Base-by-base conservation (phyloP, 73 alveolate genomes). In the Paramecium bursaria region DNA sequence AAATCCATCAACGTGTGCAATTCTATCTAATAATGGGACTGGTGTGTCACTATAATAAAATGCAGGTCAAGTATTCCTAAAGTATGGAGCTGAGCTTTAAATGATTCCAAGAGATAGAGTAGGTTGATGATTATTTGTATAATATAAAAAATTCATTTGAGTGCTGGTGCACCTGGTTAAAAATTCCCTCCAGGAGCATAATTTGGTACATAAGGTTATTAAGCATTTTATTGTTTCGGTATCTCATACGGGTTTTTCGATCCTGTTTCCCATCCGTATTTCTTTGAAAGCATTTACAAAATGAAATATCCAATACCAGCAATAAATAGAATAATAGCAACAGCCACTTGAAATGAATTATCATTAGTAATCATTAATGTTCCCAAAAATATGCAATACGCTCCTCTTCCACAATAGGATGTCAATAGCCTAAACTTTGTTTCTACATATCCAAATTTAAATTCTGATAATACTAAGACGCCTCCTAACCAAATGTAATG, bases 81-180 rank as follows among this genome's bases (percentile, higher is more conserved):
- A 95, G 88, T 94, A 94, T 94, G 99, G 99, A 29, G 86, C 95
- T n/a, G 99, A 95, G 44, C 80, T 95, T 54, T 94, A 95, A 75
- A 74, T 94, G 87, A 95, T 95, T 21, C 99, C 99, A 0, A 94
- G 99, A 90, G 99, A 95, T 86, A 91, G 99, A 87, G 99, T 95
- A 7, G 99, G 99, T n/a, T 39, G 49, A n/a, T n/a, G n/a, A n/a
- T n/a, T n/a, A n/a, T n/a, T n/a, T n/a, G n/a, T n/a, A n/a, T n/a
- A n/a, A n/a, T n/a, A n/a, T n/a, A n/a, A 39, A 39, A 39, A 55
- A 67, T 19, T 67, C 82, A 67, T 25, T 67, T 67, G 17, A 67
- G 50, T 13, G 82, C 82, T 3, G 82, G 82, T 19, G 25, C 82
- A 39, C 82, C 55, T 14, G 17, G 19, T 42, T 67, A 4, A 39